phyloP scores from a whole-genome alignment of 192 early-diverging fungal genomes.

The Coemansia nantahalensis region DNA sequence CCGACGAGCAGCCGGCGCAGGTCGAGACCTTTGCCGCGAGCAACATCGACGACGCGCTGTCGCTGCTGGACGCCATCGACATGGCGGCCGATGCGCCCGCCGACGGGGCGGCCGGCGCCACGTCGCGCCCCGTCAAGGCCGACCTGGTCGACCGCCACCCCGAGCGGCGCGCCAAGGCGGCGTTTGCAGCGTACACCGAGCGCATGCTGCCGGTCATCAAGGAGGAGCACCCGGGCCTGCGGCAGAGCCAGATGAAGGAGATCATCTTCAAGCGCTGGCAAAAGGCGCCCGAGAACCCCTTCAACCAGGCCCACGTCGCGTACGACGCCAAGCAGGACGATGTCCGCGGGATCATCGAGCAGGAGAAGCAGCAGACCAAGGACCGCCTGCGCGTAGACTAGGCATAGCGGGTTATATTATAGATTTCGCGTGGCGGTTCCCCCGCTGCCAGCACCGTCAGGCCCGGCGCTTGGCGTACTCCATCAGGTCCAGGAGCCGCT shows the following conservation, averaged over 20 bases:
- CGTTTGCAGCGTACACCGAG: conserved; percentile 67
- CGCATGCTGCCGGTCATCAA: conserved; percentile 71
- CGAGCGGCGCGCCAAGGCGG: conserved; percentile 80
- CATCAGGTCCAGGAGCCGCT: conserved; percentile 44
- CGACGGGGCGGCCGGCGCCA: conserved; percentile 1
- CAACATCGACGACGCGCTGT: conserved; percentile 84
- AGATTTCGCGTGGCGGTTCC: too few relatives aligned
- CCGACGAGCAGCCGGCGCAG: conserved; percentile 3
- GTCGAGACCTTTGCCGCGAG: conserved; percentile 73
- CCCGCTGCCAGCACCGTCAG: too few relatives aligned
- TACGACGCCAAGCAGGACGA: conserved; percentile 74
- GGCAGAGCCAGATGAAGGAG: conserved; percentile 74
- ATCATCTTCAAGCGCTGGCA: conserved; percentile 76
- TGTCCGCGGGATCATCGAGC: conserved; percentile 48
- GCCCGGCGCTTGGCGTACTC: not conserved
- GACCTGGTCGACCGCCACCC: conserved; percentile 83
- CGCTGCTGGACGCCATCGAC: conserved; percentile 60
- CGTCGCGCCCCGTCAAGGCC: conserved; percentile 16
- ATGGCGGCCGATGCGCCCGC: conserved; percentile 12
- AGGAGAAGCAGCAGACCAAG: conserved; percentile 41
- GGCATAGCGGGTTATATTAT: too few relatives aligned
- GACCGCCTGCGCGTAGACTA: conserved; percentile 12
- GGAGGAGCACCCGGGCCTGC: conserved; percentile 75
- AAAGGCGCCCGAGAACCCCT: conserved; percentile 75
- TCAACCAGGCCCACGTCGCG: conserved; percentile 70